Conservation (phyloP, 169 alveolate species). For the Toxoplasma gondii region DNA sequence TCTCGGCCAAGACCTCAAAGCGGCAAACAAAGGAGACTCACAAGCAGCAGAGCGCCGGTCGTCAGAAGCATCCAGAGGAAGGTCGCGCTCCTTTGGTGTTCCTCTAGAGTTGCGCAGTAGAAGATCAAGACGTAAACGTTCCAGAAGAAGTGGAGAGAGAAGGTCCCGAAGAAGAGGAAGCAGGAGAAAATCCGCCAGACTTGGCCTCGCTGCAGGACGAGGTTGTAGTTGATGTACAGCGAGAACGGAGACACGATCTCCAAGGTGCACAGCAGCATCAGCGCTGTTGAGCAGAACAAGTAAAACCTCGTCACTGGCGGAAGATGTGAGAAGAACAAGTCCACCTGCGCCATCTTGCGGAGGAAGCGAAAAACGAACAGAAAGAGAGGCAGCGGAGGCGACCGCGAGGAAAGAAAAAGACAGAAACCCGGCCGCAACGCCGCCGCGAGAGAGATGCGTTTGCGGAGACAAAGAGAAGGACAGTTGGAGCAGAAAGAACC, state of each 20-base stretch:
- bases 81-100: conserved; percentile 70
- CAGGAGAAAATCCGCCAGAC: conserved; percentile 91
- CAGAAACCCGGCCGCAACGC: not conserved
- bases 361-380: not conserved
- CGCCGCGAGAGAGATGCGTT: not conserved
- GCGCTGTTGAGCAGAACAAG: conserved; percentile 61
- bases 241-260: conserved; percentile 74
- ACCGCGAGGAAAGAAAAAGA: not conserved
- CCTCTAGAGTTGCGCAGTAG: conserved; percentile 77
- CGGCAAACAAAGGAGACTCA: no score
- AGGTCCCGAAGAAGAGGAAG: conserved; percentile 90
- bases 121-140: conserved; percentile 86
- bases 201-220: conserved; percentile 67
- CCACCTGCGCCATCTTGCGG: conserved; percentile 63
- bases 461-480: not conserved
- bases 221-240: conserved; percentile 72
- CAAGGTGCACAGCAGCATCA: conserved; percentile 75
- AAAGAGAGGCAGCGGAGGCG: not conserved
- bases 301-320: conserved; percentile 74
- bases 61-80: conserved; percentile 73
- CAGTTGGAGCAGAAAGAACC: not conserved
- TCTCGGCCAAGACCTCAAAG: no score
- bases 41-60: conserved; percentile 70
- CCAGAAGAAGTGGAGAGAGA: conserved; percentile 92
- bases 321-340: conserved; percentile 60